Base-by-base conservation (phyloP, 2,329 filamentous ascomycete genomes). In the Pestalotiopsis sp. region DNA sequence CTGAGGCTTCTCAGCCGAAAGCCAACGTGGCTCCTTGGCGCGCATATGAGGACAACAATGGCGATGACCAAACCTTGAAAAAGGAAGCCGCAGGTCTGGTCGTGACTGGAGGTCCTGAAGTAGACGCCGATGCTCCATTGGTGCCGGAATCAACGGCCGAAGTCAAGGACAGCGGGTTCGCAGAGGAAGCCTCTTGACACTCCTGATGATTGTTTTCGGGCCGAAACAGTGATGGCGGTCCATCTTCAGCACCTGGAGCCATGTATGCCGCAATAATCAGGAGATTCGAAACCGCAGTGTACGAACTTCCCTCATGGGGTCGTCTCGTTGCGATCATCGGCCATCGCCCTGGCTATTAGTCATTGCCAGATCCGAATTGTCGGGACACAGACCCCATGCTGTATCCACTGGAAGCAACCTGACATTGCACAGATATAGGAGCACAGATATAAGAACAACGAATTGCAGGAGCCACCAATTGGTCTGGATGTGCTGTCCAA, bases 1-100 rank as follows among this genome's bases (percentile, higher is more conserved):
- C 89, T 64, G 87, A 90, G 62, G 90, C 88, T 0, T 86, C 87
- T 7, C 87, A 90, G 63, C 85, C 88, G 36, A 92, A 86, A 78
- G 91, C 90, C 73, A 94, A 95, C 77, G 85, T 87, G 49, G 85
- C 89, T 13, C 86, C 88, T 1, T 97, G 91, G 84, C 88, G 87
- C 58, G 87, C 86, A 68, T 82, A 92, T 36, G 77, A 72, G n/a
- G 69, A 69, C 7, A 70, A 70, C 2, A 70, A 62, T 7, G 72
- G 71, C 0, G 73, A 75, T 52, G 76, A 78, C 27, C 74, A 75
- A 4, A 72, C 84, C 69, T 84, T 85, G 66, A 81, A 83, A 23
- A 81, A 80, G 7, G 84, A 87, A 68, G 82, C 83, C 27, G 80
- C 83, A 39, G 84, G 82, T 1, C 80, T 74, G n/a, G 74, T 69